A percentile compares a stretch with the other conserved stretches of the same genome.
Evolutionary conservation across 441 rosid species (phyloP).

Genomic region (Jatropha podagrica): DNA sequence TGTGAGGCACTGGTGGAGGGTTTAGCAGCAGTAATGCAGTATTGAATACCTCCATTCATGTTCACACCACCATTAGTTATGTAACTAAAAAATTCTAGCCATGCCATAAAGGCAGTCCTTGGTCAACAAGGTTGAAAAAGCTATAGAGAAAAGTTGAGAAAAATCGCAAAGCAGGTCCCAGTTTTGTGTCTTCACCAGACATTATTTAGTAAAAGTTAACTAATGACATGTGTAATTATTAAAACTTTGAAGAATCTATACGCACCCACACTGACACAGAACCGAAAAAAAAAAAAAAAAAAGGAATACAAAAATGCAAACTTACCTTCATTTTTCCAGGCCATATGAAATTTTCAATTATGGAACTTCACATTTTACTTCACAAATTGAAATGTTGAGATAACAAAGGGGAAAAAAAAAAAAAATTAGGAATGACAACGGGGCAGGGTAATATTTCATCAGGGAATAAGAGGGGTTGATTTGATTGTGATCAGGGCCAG

Average conservation of each 20-base stretch:
- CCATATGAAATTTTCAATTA: too few relatives aligned
- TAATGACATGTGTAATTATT: background rate
- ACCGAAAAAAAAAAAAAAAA: background rate
- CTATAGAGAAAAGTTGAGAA: slow-evolving; percentile 13
- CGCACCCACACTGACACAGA: background rate
- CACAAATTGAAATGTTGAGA: too few relatives aligned
- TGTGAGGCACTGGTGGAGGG: slow-evolving; percentile 5
- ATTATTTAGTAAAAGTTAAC: background rate
- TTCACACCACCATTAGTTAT: slow-evolving; percentile 5
- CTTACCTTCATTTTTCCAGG: background rate
- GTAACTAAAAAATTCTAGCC: slow-evolving; percentile 1
- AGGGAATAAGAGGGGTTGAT: too few relatives aligned
- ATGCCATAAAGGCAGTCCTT: slow-evolving; percentile 10
- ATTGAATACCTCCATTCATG: background rate
- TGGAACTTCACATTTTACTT: too few relatives aligned
- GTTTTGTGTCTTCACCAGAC: slow-evolving; percentile 23
- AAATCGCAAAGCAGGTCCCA: slow-evolving; percentile 22
- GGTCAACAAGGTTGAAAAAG: slow-evolving; percentile 26
- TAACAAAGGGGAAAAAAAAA: too few relatives aligned
- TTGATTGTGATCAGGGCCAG: too few relatives aligned
- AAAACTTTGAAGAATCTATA: background rate
- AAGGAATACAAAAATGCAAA: background rate
- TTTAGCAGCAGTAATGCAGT: background rate
- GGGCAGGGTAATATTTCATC: too few relatives aligned
- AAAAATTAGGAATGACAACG: too few relatives aligned